phyloP scores from a whole-genome alignment of 2,329 filamentous ascomycete species.

The Metarhizium robertsii region DNA sequence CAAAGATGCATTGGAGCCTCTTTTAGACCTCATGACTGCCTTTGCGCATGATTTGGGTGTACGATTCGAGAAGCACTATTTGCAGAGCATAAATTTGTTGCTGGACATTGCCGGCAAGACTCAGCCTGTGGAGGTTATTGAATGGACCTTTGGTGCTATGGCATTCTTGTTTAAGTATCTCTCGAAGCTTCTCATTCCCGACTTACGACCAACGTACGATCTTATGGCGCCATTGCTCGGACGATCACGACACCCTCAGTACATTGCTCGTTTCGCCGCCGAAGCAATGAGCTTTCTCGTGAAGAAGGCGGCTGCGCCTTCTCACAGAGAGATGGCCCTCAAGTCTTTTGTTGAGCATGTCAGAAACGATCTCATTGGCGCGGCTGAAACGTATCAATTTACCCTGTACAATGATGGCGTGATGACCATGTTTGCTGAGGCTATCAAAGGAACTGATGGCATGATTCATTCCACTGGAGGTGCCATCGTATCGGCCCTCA shows the following conservation, averaged over 20 bases:
- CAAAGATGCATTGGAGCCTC: conserved; percentile 70
- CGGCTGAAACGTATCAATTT: conserved; percentile 46
- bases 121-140: conserved; percentile 78
- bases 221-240: conserved; percentile 79
- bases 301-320: conserved; percentile 73
- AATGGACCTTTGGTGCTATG: conserved; percentile 92
- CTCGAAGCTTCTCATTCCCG: conserved; percentile 74
- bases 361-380: conserved; percentile 54
- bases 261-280: conserved; percentile 85
- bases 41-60: conserved; percentile 90
- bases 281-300: conserved; percentile 92
- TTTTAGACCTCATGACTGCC: conserved; percentile 80
- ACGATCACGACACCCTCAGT: conserved; percentile 69
- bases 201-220: conserved; percentile 75
- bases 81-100: conserved; percentile 63
- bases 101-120: conserved; percentile 69
- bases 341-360: conserved; percentile 62
- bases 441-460: conserved; percentile 54
- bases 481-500: conserved; percentile 41
- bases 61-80: conserved; percentile 83
- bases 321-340: conserved; percentile 66
- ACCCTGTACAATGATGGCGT: conserved; percentile 74
- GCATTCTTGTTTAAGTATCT: conserved; percentile 98
- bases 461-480: conserved; percentile 51
- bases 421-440: conserved; percentile 87